Base-by-base conservation (phyloP, 257 asterid genomes). In the Solanum sejunctum region DNA sequence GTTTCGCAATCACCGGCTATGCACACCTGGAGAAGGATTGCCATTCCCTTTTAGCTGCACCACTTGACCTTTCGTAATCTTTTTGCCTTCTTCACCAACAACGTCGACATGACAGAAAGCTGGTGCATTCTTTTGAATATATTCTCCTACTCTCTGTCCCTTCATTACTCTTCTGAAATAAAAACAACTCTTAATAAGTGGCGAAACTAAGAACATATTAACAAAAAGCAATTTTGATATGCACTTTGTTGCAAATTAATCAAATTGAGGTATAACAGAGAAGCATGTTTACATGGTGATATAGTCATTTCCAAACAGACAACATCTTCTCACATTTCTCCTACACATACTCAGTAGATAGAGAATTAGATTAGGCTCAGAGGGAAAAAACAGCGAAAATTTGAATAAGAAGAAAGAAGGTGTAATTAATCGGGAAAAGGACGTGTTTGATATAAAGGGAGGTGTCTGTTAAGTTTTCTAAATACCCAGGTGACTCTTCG, bases 51-150 rank as follows among this genome's bases (percentile, higher is more conserved):
- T 49, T 5, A 77, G 45, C 45, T 26, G 82, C 61, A 49, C 10
- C 63, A 49, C 23, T 8, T 51, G 45, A 16, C 18, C 15, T 0
- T 77, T 78, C 49, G 9, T 78, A 16, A 52, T 78, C 84, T 83
- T 80, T 3, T 85, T 90, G 85, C 87, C 61, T 83, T 83, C 71
- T 81, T 83, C 90, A 7, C 77, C 75, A 55, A 93, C 93, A 67
- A 95, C 72, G 7, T 81, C 87, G 3, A 95, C 98, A 47, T 92
- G 91, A 87, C 97, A 95, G 61, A 64, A 92, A 7, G 88, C 91
- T 2, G 95, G 97, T 79, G 97, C 98, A 85, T 89, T 77, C 86
- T 92, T 95, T 75, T 91, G 88, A 56, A 95, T 94, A 90, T 87
- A 91, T 72, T 92, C 95, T 80, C 97, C 97, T 80, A 89, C 91